Evolutionary conservation across 257 asterid species (phyloP).

Genomic region (Solanum arcanum): DNA sequence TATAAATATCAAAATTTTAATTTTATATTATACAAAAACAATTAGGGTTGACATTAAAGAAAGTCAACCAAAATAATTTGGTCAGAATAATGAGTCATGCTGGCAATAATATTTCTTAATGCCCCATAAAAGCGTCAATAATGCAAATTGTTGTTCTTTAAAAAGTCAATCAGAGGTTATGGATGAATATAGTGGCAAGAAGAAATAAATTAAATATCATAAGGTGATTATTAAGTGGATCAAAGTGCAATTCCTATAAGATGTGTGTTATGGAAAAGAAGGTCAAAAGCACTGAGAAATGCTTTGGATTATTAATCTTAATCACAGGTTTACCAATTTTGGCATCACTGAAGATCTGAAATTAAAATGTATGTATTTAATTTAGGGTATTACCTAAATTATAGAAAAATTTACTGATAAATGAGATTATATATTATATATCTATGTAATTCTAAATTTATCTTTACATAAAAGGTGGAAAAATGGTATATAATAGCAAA

Average conservation of each 20-base stretch:
- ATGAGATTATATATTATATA: not conserved
- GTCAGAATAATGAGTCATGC: not conserved
- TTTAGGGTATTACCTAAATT: not conserved
- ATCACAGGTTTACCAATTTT: not conserved
- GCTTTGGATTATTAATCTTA: not conserved
- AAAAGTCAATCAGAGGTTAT: not conserved
- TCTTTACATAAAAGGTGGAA: not conserved
- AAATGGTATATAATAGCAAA: no score
- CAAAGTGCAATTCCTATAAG: not conserved
- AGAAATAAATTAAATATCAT: no score
- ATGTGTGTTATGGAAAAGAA: not conserved
- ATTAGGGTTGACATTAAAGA: not conserved
- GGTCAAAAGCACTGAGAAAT: no score
- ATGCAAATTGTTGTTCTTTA: not conserved
- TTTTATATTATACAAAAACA: not conserved
- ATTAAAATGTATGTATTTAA: not conserved
- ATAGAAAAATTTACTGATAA: not conserved
- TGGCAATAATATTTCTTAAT: not conserved
- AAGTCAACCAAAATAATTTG: constrained; percentile 1
- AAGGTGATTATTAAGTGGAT: not conserved
- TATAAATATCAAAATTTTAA: no score
- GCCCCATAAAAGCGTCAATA: not conserved
- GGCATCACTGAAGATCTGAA: not conserved
- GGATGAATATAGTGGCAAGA: not conserved
- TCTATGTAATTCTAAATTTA: not conserved